Percentiles rank a stretch among this genome's conserved stretches.
These are phyloP conservation scores for Teratosphaeria gauchensis DNA, from an alignment of 2,329 filamentous ascomycete genomes.

Conservation along the genomic window DNA sequence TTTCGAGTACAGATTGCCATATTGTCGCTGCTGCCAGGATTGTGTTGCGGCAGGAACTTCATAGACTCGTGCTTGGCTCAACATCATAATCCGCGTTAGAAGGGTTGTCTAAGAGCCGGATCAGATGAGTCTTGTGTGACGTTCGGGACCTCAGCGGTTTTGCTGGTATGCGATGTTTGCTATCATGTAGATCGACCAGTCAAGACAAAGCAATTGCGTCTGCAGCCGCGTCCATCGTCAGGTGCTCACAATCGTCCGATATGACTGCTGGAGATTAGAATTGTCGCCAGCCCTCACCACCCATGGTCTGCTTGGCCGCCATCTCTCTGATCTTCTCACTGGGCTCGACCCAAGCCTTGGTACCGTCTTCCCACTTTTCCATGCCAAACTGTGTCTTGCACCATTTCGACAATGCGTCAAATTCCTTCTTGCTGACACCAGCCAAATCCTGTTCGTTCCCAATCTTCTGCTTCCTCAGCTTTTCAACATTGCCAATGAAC, in stretches of 20 bases:
- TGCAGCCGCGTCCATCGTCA: not conserved
- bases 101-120: not conserved
- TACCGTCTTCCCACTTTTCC: constrained; percentile 34
- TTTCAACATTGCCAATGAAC: constrained; percentile 31
- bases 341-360: constrained; percentile 33
- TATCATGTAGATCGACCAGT: not conserved
- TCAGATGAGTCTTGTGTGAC: not conserved
- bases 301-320: constrained; percentile 35
- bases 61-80: not conserved
- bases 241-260: not conserved
- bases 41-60: not conserved
- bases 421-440: constrained; percentile 29
- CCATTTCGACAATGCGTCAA: constrained; percentile 33
- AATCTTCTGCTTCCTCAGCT: constrained; percentile 23
- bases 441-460: constrained; percentile 25
- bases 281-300: constrained; percentile 35
- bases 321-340: constrained; percentile 32
- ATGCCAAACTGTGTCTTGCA: constrained; percentile 39
- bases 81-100: not conserved
- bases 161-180: not conserved
- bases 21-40: not conserved
- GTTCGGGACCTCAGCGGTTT: not conserved
- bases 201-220: not conserved
- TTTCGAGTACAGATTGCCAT: not conserved
- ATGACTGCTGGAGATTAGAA: constrained; percentile 26